Conservation (phyloP, 495 filamentous ascomycete species). For the Penicillium taxi region DNA sequence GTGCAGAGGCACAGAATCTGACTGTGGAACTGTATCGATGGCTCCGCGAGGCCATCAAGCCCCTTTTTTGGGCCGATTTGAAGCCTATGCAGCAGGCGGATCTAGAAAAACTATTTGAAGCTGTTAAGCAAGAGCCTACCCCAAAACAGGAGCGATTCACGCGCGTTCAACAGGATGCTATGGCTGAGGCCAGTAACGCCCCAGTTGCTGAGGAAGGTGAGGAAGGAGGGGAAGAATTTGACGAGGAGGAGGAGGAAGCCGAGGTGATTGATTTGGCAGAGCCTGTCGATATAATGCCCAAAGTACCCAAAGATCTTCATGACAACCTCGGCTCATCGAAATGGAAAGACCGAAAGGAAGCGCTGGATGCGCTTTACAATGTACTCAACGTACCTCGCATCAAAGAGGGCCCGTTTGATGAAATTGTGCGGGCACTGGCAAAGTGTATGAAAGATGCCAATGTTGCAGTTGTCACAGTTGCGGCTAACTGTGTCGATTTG, state of each 20-base stretch:
- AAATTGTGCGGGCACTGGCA: constrained; percentile 71
- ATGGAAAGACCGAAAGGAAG: constrained; percentile 98
- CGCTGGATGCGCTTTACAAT: constrained; percentile 71
- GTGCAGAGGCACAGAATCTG: constrained; percentile 85
- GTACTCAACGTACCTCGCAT: constrained; percentile 81
- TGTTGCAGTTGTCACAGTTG: constrained; percentile 85
- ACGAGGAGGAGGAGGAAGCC: constrained; percentile 65
- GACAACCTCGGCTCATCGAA: constrained; percentile 83
- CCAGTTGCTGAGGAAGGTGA: constrained; percentile 46
- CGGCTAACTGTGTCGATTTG: constrained; percentile 87
- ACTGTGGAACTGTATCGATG: constrained; percentile 94
- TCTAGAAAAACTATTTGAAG: constrained; percentile 88
- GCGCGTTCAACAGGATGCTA: constrained; percentile 77
- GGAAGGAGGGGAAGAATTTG: constrained; percentile 52
- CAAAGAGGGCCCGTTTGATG: constrained; percentile 81
- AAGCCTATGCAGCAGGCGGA: constrained; percentile 95
- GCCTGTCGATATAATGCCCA: constrained; percentile 79
- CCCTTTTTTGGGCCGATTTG: constrained; percentile 91
- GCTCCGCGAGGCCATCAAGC: constrained; percentile 97
- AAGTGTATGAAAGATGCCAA: constrained; percentile 99
- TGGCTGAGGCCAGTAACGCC: constrained; percentile 55
- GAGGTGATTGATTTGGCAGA: constrained; percentile 86
- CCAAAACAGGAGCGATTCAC: constrained; percentile 91
- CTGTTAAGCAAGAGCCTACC: constrained; percentile 74
- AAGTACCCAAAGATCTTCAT: constrained; percentile 70